Evolutionary conservation across 2,329 filamentous ascomycete genomes (phyloP).

Genomic region (Penicillium glabrum): DNA sequence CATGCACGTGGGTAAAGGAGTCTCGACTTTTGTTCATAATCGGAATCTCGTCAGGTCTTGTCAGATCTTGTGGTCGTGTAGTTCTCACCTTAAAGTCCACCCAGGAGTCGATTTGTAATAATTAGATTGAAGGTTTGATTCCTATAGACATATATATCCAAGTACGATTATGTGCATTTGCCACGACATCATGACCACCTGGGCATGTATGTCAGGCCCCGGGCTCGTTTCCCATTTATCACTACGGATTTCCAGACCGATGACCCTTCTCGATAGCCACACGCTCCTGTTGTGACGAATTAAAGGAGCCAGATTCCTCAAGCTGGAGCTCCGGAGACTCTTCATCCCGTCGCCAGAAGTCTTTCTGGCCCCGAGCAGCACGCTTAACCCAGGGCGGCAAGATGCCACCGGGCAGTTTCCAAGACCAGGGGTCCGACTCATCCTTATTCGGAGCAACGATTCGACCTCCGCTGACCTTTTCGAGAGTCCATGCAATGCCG

Average conservation of each 20-base stretch:
- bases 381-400: slow-evolving; percentile 72
- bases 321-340: slow-evolving; percentile 9
- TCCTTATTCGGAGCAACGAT: slow-evolving; percentile 74
- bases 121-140: too few relatives aligned
- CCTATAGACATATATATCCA: too few relatives aligned
- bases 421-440: slow-evolving; percentile 78
- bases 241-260: neutral
- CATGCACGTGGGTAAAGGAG: too few relatives aligned
- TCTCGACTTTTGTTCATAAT: too few relatives aligned
- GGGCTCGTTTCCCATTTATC: too few relatives aligned
- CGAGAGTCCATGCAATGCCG: slow-evolving; percentile 66
- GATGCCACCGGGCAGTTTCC: slow-evolving; percentile 71
- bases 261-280: slow-evolving; percentile 16
- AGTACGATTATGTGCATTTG: too few relatives aligned
- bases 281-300: slow-evolving; percentile 17
- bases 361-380: slow-evolving; percentile 64
- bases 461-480: slow-evolving; percentile 65
- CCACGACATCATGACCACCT: too few relatives aligned
- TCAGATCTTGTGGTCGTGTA: too few relatives aligned
- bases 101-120: too few relatives aligned
- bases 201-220: too few relatives aligned
- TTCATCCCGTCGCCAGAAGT: slow-evolving; percentile 63
- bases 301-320: slow-evolving; percentile 13
- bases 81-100: too few relatives aligned
- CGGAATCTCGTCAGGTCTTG: too few relatives aligned